Percentiles rank a stretch among this genome's conserved stretches.
Evolutionary conservation across 805 yeast genomes (phyloP).

Genomic region (Metschnikowia gelsemii): DNA sequence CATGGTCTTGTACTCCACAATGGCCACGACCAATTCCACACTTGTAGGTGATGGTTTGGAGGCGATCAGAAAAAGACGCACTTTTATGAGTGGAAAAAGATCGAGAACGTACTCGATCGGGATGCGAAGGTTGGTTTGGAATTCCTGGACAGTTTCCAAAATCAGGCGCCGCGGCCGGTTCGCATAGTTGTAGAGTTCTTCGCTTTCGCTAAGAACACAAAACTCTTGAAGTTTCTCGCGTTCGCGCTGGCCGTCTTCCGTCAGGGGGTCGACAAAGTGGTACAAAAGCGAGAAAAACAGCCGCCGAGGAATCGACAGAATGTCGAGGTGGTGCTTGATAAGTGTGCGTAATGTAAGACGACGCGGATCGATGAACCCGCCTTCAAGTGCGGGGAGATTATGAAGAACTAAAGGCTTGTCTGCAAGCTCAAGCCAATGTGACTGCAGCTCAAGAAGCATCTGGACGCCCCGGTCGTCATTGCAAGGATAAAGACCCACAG

Average conservation of each 20-base stretch:
- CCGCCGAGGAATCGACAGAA: slow-evolving; percentile 78
- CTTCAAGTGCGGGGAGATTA: slow-evolving; percentile 47
- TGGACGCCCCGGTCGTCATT: slow-evolving; percentile 68
- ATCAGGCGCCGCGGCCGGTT: slow-evolving; percentile 88
- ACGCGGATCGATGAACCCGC: slow-evolving; percentile 54
- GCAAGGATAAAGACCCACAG: slow-evolving; percentile 70
- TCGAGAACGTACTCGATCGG: slow-evolving; percentile 79
- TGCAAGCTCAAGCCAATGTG: slow-evolving; percentile 66
- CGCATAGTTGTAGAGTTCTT: slow-evolving; percentile 87
- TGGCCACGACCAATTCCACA: slow-evolving; percentile 73
- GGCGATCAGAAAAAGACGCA: slow-evolving; percentile 84
- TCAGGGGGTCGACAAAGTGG: slow-evolving; percentile 54
- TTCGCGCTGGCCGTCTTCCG: slow-evolving; percentile 68
- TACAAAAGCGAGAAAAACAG: slow-evolving; percentile 72
- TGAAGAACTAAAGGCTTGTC: slow-evolving; percentile 52
- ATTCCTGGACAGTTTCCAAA: slow-evolving; percentile 80
- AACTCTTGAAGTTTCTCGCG: slow-evolving; percentile 75
- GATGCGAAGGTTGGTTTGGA: slow-evolving; percentile 62
- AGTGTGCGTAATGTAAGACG: slow-evolving; percentile 67
- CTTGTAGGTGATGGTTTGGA: slow-evolving; percentile 45
- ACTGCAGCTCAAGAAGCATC: slow-evolving; percentile 62
- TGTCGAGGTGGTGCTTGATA: slow-evolving; percentile 76
- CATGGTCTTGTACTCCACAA: slow-evolving; percentile 84
- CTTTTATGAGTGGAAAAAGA: slow-evolving; percentile 72
- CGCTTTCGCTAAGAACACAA: slow-evolving; percentile 65